Evolutionary conservation across 768 basidiomycete genomes (phyloP).

Genomic region (Calocybe cyanea): DNA sequence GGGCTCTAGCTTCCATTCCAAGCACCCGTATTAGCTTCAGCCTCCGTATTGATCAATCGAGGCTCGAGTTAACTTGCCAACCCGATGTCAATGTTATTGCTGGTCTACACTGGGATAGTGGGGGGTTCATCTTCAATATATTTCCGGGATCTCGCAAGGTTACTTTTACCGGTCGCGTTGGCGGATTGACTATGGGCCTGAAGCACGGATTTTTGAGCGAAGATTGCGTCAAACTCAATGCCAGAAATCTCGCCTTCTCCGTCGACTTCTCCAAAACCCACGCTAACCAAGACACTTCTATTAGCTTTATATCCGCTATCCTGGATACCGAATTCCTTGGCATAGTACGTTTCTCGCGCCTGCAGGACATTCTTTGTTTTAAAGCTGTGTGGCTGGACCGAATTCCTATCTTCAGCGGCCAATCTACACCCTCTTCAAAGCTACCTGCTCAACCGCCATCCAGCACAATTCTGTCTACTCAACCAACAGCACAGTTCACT

Average conservation of each 20-base stretch:
- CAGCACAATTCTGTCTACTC: slow-evolving; percentile 15
- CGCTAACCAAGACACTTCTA: slow-evolving; percentile 26
- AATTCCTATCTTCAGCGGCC: slow-evolving; percentile 67
- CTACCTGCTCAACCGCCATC: slow-evolving; percentile 17
- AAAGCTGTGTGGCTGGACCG: slow-evolving; percentile 93
- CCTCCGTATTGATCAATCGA: slow-evolving; percentile 88
- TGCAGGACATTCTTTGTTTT: slow-evolving; percentile 92
- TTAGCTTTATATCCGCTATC: slow-evolving; percentile 64
- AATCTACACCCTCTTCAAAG: slow-evolving; percentile 23
- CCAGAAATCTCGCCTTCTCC: slow-evolving; percentile 79
- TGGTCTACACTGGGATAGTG: slow-evolving; percentile 89
- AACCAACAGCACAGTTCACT: slow-evolving; percentile 42
- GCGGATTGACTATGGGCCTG: slow-evolving; percentile 75
- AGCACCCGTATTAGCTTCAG: slow-evolving; percentile 79
- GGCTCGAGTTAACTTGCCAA: slow-evolving; percentile 80
- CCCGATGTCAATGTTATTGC: slow-evolving; percentile 93
- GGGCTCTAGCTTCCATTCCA: slow-evolving; percentile 28
- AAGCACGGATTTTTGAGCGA: slow-evolving; percentile 85
- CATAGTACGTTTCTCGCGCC: slow-evolving; percentile 73
- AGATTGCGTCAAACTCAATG: slow-evolving; percentile 76
- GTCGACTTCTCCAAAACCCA: slow-evolving; percentile 60
- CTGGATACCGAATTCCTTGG: slow-evolving; percentile 86
- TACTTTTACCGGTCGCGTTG: slow-evolving; percentile 74
- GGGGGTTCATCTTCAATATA: slow-evolving; percentile 81
- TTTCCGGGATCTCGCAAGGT: slow-evolving; percentile 70